A percentile compares a stretch with the other conserved stretches of the same genome.
These are phyloP conservation scores for Murraya koenigii DNA, from an alignment of 345 rosid species.

Conservation along the genomic window DNA sequence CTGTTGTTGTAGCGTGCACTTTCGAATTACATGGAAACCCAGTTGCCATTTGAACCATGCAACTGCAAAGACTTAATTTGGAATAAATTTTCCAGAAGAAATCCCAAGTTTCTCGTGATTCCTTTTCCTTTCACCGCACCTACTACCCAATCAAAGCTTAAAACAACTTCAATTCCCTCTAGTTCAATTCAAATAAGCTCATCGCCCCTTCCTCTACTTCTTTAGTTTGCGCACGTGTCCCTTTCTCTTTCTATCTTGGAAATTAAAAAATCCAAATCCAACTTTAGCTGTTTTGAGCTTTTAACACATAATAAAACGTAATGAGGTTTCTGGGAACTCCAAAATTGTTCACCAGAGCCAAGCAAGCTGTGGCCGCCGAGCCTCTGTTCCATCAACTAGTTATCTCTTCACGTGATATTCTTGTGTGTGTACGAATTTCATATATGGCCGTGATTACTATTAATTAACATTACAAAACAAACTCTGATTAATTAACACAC, in stretches of 20 bases:
- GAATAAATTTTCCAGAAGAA: constrained; percentile 12
- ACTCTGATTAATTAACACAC: not conserved
- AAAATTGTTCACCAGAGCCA: not conserved
- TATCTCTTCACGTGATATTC: no score
- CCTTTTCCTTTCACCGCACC: constrained; percentile 30
- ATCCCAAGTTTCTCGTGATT: constrained; percentile 42
- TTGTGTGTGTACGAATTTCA: no score
- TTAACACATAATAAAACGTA: not conserved
- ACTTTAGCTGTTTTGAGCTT: not conserved
- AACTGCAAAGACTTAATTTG: not conserved
- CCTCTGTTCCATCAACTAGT: not conserved
- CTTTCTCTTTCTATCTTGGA: not conserved
- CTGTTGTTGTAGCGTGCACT: not conserved
- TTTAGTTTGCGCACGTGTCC: not conserved
- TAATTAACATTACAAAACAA: not conserved
- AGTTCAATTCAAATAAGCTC: not conserved
- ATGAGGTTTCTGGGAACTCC: not conserved
- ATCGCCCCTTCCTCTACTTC: not conserved
- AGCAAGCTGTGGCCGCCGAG: not conserved
- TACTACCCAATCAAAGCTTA: constrained; percentile 9
- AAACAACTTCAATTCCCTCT: constrained; percentile 7
- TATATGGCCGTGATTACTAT: no score
- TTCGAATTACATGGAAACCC: not conserved
- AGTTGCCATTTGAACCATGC: constrained; percentile 2
- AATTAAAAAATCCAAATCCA: not conserved